These are phyloP conservation scores for Leccinellum albellum DNA, from an alignment of 768 basidiomycete genomes.

Conservation along the genomic window DNA sequence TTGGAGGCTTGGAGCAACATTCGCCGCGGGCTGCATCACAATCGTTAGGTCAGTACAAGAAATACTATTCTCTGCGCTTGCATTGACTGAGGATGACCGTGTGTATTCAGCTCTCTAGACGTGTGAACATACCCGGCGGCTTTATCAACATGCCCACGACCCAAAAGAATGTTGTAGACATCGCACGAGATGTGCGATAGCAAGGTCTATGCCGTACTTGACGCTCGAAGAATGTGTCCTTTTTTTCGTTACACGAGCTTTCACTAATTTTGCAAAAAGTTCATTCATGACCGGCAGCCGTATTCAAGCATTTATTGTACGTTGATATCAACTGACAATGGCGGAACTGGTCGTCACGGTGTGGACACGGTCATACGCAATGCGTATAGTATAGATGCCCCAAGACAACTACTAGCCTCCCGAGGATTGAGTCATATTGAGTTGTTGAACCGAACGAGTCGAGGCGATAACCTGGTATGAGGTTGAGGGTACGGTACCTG, in stretches of 20 bases:
- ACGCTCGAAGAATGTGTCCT: conserved; percentile 75
- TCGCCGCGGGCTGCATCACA: conserved; percentile 94
- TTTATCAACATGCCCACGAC: conserved; percentile 95
- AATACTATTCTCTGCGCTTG: conserved; percentile 89
- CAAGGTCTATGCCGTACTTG: conserved; percentile 63
- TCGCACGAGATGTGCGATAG: conserved; percentile 94
- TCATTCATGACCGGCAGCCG: conserved; percentile 41
- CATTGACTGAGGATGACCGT: conserved; percentile 66
- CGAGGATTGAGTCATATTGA: too few relatives aligned
- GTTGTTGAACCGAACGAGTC: too few relatives aligned
- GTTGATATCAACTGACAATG: too few relatives aligned
- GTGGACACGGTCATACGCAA: too few relatives aligned
- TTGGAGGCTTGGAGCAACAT: conserved; percentile 82
- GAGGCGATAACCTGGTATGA: too few relatives aligned
- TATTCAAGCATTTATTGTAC: conserved; percentile 46
- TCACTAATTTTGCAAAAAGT: conserved; percentile 23
- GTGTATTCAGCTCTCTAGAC: conserved; percentile 58
- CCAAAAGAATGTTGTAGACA: conserved; percentile 72
- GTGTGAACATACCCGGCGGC: conserved; percentile 92
- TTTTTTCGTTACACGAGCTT: not conserved
- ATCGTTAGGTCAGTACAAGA: conserved; percentile 67
- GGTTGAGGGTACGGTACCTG: too few relatives aligned
- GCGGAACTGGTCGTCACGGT: too few relatives aligned
- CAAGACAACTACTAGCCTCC: too few relatives aligned
- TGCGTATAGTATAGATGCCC: too few relatives aligned